phyloP scores from a whole-genome alignment of 1,284 basidiomycete species.

The Cryptococcus neoformans region DNA sequence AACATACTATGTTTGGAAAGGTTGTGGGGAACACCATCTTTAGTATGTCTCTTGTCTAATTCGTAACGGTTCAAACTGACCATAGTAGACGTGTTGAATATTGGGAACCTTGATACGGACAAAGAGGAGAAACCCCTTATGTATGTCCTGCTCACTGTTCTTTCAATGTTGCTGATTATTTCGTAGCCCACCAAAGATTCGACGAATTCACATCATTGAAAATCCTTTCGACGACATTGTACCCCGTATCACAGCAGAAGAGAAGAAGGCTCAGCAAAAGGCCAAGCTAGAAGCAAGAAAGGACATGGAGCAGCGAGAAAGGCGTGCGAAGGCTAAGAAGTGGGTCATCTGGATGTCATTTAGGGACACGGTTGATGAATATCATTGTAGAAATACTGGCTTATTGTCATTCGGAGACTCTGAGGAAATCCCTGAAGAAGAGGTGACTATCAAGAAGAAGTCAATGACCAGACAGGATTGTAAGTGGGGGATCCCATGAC shows the following conservation, averaged over 20 bases:
- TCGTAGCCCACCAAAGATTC: slow-evolving; percentile 80
- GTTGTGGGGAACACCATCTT: slow-evolving; percentile 67
- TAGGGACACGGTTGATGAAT: background rate
- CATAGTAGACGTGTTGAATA: slow-evolving; percentile 73
- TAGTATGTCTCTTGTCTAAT: slow-evolving; percentile 58
- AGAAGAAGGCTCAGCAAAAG: slow-evolving; percentile 74
- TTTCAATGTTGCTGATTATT: slow-evolving; percentile 2
- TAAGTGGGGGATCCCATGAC: slow-evolving; percentile 51
- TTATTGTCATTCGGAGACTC: slow-evolving; percentile 83
- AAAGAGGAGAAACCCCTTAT: slow-evolving; percentile 79
- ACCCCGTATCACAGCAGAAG: slow-evolving; percentile 92
- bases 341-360: slow-evolving; percentile 36
- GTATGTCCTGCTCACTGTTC: slow-evolving; percentile 52
- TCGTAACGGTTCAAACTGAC: slow-evolving; percentile 6
- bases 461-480: slow-evolving; percentile 74
- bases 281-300: slow-evolving; percentile 70
- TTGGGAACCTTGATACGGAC: slow-evolving; percentile 83
- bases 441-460: slow-evolving; percentile 63
- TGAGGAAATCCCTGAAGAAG: slow-evolving; percentile 60
- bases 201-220: slow-evolving; percentile 74
- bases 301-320: slow-evolving; percentile 69
- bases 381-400: slow-evolving; percentile 66
- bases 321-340: slow-evolving; percentile 77
- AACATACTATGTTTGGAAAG: slow-evolving; percentile 79
- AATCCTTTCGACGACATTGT: slow-evolving; percentile 94